Evolutionary conservation across 2,329 filamentous ascomycete genomes (phyloP).

Genomic region (Monosporascus sp.): DNA sequence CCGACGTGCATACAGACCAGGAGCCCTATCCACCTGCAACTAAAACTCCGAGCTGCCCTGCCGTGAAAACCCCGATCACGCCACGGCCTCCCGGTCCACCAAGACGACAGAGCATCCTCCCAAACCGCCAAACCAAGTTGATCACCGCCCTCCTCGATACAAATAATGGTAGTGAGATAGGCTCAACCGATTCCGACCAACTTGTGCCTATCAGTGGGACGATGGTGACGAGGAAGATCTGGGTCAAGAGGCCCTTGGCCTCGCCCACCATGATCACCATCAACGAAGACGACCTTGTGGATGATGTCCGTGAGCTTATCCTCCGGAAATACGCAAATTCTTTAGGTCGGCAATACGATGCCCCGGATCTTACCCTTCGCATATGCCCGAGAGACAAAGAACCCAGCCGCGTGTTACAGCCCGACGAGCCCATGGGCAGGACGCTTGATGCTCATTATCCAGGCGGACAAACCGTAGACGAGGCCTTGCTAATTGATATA

Average conservation of each 20-base stretch:
- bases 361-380: conserved; percentile 80
- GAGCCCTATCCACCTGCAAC: neutral
- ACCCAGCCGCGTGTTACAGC: conserved; percentile 66
- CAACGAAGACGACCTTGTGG: conserved; percentile 83
- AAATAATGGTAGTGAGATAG: conserved; percentile 33
- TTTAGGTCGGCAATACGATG: conserved; percentile 80
- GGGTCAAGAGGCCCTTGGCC: conserved; percentile 82
- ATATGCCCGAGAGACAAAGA: conserved; percentile 66
- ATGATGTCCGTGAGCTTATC: conserved; percentile 90
- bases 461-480: conserved; percentile 79
- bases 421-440: conserved; percentile 77
- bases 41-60: neutral
- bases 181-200: conserved; percentile 33
- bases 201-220: conserved; percentile 35
- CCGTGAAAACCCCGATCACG: conserved; percentile 12
- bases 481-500: conserved; percentile 87
- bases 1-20: neutral
- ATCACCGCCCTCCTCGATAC: conserved; percentile 50
- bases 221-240: conserved; percentile 76
- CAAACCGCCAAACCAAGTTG: conserved; percentile 38
- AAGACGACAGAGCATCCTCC: conserved; percentile 41
- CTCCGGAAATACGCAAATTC: conserved; percentile 92
- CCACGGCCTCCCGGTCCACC: conserved; percentile 24
- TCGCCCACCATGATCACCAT: conserved; percentile 86
- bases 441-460: conserved; percentile 81